Percentiles rank a stretch among this genome's conserved stretches.
phyloP scores from a whole-genome alignment of 2,329 filamentous ascomycete species.

The Leptodontidium sp. region DNA sequence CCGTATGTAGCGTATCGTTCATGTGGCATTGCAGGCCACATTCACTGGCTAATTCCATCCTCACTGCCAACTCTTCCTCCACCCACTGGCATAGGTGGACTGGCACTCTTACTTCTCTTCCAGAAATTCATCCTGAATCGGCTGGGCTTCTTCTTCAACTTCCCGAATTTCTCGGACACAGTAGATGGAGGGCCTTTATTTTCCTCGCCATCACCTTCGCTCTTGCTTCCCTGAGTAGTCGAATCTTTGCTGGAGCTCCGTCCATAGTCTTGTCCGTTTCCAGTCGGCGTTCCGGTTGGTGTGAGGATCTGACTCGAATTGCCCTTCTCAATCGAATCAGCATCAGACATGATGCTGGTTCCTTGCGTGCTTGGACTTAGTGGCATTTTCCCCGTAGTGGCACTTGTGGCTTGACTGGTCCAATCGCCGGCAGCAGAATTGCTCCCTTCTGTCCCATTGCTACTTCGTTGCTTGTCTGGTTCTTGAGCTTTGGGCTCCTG shows the following conservation, averaged over 20 bases:
- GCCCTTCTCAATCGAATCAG: slow-evolving; percentile 34
- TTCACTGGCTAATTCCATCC: slow-evolving; percentile 19
- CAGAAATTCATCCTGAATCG: slow-evolving; percentile 66
- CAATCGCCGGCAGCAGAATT: slow-evolving; percentile 65
- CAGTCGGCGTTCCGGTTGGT: slow-evolving; percentile 26
- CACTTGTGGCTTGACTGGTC: slow-evolving; percentile 69
- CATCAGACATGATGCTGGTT: slow-evolving; percentile 68
- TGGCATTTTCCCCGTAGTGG: slow-evolving; percentile 69
- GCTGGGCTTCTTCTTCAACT: slow-evolving; percentile 68
- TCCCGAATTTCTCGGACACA: slow-evolving; percentile 56
- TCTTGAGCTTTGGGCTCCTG: slow-evolving; percentile 26
- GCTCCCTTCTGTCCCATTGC: slow-evolving; percentile 69
- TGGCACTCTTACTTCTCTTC: slow-evolving; percentile 45
- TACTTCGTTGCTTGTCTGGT: slow-evolving; percentile 57
- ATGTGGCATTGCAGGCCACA: not conserved
- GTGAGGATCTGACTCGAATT: slow-evolving; percentile 38
- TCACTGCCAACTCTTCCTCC: slow-evolving; percentile 12
- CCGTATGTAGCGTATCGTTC: not conserved
- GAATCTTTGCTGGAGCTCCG: slow-evolving; percentile 19
- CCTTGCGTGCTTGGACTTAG: slow-evolving; percentile 71
- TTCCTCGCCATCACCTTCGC: slow-evolving; percentile 16
- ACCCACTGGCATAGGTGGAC: slow-evolving; percentile 36
- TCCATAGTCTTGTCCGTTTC: slow-evolving; percentile 16
- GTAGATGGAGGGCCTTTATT: slow-evolving; percentile 2
- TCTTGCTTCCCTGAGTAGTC: slow-evolving; percentile 18